Base-by-base conservation (phyloP, 331 rosid species). In the Quercus lobata region DNA sequence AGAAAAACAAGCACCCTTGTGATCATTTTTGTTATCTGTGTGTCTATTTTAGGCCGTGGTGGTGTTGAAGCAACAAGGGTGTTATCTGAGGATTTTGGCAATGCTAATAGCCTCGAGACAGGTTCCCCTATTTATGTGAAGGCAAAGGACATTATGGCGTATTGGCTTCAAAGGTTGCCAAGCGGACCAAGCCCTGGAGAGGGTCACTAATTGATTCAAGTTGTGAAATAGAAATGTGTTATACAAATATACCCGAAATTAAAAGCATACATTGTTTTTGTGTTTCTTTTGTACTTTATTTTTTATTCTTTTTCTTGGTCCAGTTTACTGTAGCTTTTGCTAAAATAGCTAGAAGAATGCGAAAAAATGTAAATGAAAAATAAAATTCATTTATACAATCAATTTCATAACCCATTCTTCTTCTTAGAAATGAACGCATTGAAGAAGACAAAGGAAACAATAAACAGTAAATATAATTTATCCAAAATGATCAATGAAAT, bases 151-250 rank as follows among this genome's bases (percentile, higher is more conserved):
- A 27, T 58, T 30, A 18, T 83, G 84, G 71, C 84, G 3, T 71
- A 53, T 76, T 83, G 84, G 87, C 74, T 83, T 8, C 78, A 69
- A 10, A 68, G 32, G 53, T 30, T 30, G 32, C 32, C 32, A 30
- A 30, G 5, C 1, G 32, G 32, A 30, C 32, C 4, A 30, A 30
- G 32, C 32, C 32, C 32, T 30, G 32, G 32, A 30, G 32, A 30
- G 32, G 86, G 86, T 34, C 81, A 83, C 74, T 83, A 71, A 60
- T 27, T 19, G 2, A 22, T 8, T 21, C 41, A 44, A 17, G 16
- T 11, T 30, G 73, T 34, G 37, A 34, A 34, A 34, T 5, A 1
- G 16, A 69, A 18, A 69, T 2, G 12, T 69, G 8, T 57, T 57
- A 7, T 57, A 57, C 62, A n/a, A 2, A 5, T 34, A 5, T 34